A percentile compares a stretch with the other conserved stretches of the same genome.
Evolutionary conservation across 2,329 filamentous ascomycete species (phyloP).

Genomic region (Colletotrichum liaoningense): DNA sequence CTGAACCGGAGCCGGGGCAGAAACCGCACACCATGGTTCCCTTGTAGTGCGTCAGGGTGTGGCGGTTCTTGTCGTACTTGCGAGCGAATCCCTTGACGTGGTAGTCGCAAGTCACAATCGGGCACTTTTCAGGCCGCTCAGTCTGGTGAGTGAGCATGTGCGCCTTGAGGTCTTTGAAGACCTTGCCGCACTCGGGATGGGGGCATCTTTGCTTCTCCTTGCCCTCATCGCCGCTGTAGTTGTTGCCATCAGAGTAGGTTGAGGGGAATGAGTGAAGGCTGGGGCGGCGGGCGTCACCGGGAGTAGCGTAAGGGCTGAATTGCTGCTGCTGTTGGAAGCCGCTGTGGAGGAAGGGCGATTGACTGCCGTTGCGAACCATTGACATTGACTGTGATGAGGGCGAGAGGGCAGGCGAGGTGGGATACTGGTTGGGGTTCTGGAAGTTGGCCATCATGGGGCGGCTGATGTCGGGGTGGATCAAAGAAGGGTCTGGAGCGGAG

Average conservation of each 20-base stretch:
- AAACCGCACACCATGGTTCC: conserved; percentile 97
- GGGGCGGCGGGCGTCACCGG: conserved; percentile 67
- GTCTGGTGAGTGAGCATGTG: conserved; percentile 95
- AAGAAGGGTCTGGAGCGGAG: conserved; percentile 60
- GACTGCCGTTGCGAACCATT: conserved; percentile 64
- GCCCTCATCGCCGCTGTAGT: conserved; percentile 69
- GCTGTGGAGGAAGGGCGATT: conserved; percentile 75
- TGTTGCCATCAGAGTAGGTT: conserved; percentile 66
- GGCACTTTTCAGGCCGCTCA: conserved; percentile 93
- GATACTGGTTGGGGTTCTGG: conserved; percentile 61
- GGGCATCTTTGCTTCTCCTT: conserved; percentile 82
- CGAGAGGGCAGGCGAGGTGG: conserved; percentile 74
- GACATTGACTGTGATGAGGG: conserved; percentile 61
- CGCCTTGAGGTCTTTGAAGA: conserved; percentile 92
- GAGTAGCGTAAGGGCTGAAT: conserved; percentile 66
- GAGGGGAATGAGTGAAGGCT: conserved; percentile 78
- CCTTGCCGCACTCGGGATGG: conserved; percentile 83
- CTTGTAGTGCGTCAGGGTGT: conserved; percentile 96
- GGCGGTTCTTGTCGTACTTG: conserved; percentile 96
- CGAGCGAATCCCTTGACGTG: conserved; percentile 91
- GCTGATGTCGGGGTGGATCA: conserved; percentile 67
- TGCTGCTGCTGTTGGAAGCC: conserved; percentile 59
- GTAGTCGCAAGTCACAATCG: conserved; percentile 92
- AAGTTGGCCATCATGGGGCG: conserved; percentile 62
- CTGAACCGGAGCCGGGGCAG: conserved; percentile 88